phyloP scores from a whole-genome alignment of 148 eudicot genomes.

The Rhododendron griersonianum region DNA sequence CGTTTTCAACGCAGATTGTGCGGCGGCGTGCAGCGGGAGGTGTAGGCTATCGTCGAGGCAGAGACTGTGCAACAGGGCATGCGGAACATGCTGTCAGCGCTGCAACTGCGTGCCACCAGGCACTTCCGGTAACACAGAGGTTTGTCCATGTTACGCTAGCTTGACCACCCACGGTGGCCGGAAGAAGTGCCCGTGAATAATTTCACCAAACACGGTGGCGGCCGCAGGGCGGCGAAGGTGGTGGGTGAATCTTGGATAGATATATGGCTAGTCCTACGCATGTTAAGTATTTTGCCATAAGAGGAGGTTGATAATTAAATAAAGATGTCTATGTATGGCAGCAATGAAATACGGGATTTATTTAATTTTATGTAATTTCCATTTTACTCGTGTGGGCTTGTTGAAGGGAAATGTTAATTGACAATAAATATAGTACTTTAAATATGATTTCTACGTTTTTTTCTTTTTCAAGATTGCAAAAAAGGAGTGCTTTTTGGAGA shows the following conservation, averaged over 20 bases:
- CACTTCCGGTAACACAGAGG: conserved; percentile 20
- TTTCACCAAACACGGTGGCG: background rate
- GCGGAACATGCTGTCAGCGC: conserved; percentile 23
- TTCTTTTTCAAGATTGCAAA: background rate
- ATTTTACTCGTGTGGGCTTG: no score
- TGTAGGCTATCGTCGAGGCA: conserved; percentile 19
- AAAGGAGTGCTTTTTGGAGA: no score
- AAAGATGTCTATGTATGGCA: background rate
- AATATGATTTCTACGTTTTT: no score
- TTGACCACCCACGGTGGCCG: conserved; percentile 23
- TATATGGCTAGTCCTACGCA: background rate
- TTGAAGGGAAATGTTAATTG: no score
- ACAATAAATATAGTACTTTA: background rate
- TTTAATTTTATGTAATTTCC: background rate
- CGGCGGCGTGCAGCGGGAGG: conserved; percentile 10
- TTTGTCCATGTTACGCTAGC: conserved; percentile 22
- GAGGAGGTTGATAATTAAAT: background rate
- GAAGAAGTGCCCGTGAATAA: conserved; percentile 19
- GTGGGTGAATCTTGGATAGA: background rate
- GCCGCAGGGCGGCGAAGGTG: background rate
- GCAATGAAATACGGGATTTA: background rate
- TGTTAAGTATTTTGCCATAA: background rate
- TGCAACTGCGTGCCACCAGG: conserved; percentile 28
- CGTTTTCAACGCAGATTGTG: conserved; percentile 10
- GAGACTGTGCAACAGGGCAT: conserved; percentile 22